These are phyloP conservation scores for Podila horticola DNA, from an alignment of 192 early-diverging fungal species.

Conservation along the genomic window DNA sequence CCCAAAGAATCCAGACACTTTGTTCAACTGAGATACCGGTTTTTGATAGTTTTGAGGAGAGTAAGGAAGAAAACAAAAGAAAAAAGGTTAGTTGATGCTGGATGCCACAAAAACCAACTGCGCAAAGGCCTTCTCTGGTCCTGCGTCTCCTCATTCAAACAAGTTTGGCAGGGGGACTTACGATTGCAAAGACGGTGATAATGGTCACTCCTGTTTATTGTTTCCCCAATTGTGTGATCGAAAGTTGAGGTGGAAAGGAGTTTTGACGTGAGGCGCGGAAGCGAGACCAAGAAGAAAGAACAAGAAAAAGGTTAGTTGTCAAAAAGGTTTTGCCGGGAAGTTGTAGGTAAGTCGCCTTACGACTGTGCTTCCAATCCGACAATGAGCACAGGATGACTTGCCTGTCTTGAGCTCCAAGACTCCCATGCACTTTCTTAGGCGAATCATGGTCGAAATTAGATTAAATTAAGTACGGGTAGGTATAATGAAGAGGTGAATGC, in stretches of 20 bases:
- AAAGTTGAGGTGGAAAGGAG: not conserved
- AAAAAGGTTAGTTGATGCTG: not conserved
- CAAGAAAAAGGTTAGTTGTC: not conserved
- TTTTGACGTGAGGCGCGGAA: not conserved
- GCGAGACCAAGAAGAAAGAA: not conserved
- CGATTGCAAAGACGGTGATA: slow-evolving; percentile 47
- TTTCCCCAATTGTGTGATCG: not conserved
- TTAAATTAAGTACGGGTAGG: not conserved
- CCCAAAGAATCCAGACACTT: slow-evolving; percentile 53
- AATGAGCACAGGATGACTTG: slow-evolving; percentile 9
- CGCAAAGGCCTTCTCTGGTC: too few relatives aligned
- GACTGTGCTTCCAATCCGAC: not conserved
- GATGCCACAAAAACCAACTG: not conserved
- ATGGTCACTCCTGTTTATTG: slow-evolving; percentile 37
- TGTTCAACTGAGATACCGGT: slow-evolving; percentile 30
- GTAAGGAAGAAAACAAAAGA: not conserved
- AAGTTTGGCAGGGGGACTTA: slow-evolving; percentile 15
- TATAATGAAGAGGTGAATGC: too few relatives aligned
- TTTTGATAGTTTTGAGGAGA: not conserved
- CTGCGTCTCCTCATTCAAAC: not conserved
- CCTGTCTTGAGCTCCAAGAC: slow-evolving; percentile 51
- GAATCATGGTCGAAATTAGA: slow-evolving; percentile 32
- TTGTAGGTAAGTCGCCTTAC: not conserved
- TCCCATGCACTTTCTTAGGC: slow-evolving; percentile 45
- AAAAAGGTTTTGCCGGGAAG: not conserved